These are phyloP conservation scores for Petunia axillaris DNA, from an alignment of 257 asterid species.

Conservation along the genomic window DNA sequence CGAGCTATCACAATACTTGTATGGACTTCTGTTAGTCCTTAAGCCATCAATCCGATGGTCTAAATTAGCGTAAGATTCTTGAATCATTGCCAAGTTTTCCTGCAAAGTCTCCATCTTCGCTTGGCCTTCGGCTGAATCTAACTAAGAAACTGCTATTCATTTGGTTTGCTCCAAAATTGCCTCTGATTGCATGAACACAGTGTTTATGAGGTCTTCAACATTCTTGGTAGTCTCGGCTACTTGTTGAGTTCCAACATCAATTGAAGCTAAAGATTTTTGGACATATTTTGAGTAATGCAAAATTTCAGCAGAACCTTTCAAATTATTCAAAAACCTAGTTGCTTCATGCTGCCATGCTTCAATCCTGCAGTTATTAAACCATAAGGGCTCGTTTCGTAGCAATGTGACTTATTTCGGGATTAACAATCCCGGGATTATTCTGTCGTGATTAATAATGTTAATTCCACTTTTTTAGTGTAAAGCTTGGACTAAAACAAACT, in stretches of 20 bases:
- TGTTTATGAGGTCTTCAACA: slow-evolving; percentile 56
- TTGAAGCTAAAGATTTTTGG: slow-evolving; percentile 54
- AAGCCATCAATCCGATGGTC: slow-evolving; percentile 56
- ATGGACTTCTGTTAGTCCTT: too few relatives aligned
- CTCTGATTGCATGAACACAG: slow-evolving; percentile 58
- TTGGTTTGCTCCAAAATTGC: slow-evolving; percentile 60
- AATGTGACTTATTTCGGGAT: too few relatives aligned
- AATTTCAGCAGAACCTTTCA: slow-evolving; percentile 64
- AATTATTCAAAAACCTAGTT: slow-evolving; percentile 75
- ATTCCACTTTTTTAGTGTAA: too few relatives aligned
- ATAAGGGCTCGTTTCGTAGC: neutral
- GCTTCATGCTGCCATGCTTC: slow-evolving; percentile 72
- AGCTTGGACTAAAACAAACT: too few relatives aligned
- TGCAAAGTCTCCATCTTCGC: slow-evolving; percentile 58
- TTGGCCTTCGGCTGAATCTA: slow-evolving; percentile 62
- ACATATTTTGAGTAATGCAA: slow-evolving; percentile 59
- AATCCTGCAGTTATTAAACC: slow-evolving; percentile 44
- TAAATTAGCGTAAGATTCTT: slow-evolving; percentile 52
- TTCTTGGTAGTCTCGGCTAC: slow-evolving; percentile 55
- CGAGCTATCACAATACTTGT: too few relatives aligned
- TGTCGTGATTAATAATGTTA: too few relatives aligned
- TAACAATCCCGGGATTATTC: too few relatives aligned
- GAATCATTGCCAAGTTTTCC: slow-evolving; percentile 60
- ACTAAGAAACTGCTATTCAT: slow-evolving; percentile 67
- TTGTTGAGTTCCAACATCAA: slow-evolving; percentile 55